Percentiles rank a stretch among this genome's conserved stretches.
Evolutionary conservation across 345 rosid species (phyloP).

Genomic region (Euphorbia peplus): DNA sequence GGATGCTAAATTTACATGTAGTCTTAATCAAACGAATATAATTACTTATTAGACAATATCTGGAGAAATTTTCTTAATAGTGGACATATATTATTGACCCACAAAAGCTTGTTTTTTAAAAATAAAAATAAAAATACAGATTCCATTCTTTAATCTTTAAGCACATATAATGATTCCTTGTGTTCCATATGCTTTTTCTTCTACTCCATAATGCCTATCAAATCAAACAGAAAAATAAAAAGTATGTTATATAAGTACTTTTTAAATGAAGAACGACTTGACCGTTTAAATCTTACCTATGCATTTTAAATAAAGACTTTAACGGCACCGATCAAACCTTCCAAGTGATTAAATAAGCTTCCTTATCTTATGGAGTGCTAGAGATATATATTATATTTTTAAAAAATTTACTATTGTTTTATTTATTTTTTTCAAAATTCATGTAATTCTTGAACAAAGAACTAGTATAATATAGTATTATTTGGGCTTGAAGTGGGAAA

Average conservation of each 20-base stretch:
- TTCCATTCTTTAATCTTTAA: not conserved
- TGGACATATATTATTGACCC: not conserved
- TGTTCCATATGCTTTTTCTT: not conserved
- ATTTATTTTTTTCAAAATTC: no score
- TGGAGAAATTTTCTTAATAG: not conserved
- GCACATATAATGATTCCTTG: not conserved
- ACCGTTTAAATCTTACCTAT: no score
- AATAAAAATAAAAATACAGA: not conserved
- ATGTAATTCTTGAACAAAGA: not conserved
- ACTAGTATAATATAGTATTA: not conserved
- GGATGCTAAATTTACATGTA: not conserved
- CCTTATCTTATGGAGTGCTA: no score
- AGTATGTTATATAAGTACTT: not conserved
- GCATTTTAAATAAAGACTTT: no score
- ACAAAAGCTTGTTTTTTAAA: not conserved
- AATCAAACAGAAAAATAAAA: not conserved
- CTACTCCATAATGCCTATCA: not conserved
- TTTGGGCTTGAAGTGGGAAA: not conserved
- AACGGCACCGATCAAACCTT: no score
- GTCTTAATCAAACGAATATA: not conserved
- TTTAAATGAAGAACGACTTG: no score
- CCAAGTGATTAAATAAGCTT: no score
- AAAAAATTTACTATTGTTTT: no score
- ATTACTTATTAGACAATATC: not conserved
- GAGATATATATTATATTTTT: no score